These are phyloP conservation scores for Globisporangium sylvaticum DNA, from an alignment of 352 stramenopile species.

Conservation along the genomic window DNA sequence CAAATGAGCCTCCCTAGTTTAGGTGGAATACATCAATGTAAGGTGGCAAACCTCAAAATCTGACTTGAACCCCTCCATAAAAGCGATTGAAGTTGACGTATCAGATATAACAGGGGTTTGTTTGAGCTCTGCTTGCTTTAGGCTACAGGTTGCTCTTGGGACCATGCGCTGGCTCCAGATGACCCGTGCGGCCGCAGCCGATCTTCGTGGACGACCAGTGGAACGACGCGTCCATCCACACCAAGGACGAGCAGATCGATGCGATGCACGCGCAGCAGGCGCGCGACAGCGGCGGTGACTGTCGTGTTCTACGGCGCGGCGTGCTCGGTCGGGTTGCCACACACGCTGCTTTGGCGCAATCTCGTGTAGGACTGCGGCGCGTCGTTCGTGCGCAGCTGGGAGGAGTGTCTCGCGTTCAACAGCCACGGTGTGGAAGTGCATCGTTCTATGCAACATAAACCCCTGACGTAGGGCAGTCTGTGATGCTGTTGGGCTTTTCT, in stretches of 20 bases:
- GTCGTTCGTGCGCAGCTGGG: conserved; percentile 11
- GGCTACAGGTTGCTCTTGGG: no score
- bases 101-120: no score
- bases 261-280: conserved; percentile 50
- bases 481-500: conserved; percentile 21
- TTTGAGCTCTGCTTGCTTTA: no score
- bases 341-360: conserved; percentile 23
- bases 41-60: no score
- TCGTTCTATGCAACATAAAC: conserved; percentile 14
- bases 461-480: conserved; percentile 17
- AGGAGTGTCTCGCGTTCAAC: conserved; percentile 10
- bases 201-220: conserved; percentile 82
- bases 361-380: conserved; percentile 13
- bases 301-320: conserved; percentile 23
- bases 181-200: conserved; percentile 21
- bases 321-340: conserved; percentile 15
- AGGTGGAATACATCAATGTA: no score
- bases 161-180: no score
- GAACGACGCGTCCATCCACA: conserved; percentile 79
- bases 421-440: conserved; percentile 2
- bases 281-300: conserved; percentile 35
- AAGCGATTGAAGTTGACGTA: no score
- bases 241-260: conserved; percentile 83
- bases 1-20: no score
- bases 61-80: no score